Conservation (phyloP, 441 rosid genomes). For the Aleurites moluccanus region DNA sequence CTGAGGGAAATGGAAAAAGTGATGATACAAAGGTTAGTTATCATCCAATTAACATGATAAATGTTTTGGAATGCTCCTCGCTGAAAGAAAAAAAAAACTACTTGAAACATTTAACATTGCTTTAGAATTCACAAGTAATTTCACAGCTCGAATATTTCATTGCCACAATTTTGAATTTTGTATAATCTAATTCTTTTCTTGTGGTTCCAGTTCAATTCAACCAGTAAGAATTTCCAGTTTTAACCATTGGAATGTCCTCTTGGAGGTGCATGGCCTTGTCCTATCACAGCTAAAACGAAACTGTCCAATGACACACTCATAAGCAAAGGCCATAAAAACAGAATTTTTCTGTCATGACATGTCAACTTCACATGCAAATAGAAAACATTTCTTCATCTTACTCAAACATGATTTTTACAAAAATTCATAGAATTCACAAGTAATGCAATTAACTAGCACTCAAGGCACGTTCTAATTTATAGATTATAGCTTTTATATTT, state of each 20-base stretch:
- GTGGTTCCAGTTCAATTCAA: background rate
- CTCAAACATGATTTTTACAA: conserved; percentile 1
- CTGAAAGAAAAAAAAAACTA: background rate
- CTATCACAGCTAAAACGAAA: background rate
- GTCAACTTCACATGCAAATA: conserved; percentile 9
- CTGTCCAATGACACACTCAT: background rate
- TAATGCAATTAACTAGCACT: background rate
- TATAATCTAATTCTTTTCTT: background rate
- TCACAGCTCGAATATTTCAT: background rate
- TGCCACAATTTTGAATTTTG: background rate
- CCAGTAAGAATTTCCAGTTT: background rate
- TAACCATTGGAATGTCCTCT: background rate
- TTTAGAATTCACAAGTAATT: background rate
- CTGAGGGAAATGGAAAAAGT: conserved; percentile 76
- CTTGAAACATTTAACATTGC: background rate
- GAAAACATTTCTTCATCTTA: background rate
- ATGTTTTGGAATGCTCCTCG: background rate
- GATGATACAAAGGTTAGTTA: conserved; percentile 85
- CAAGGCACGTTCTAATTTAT: background rate
- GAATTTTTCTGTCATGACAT: background rate
- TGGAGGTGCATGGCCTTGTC: background rate
- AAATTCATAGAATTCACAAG: conserved; percentile 3
- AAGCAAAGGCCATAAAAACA: background rate
- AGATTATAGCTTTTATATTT: background rate
- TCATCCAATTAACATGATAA: background rate